Percentiles rank a stretch among this genome's conserved stretches.
Conservation (phyloP, 768 basidiomycete species). For the Calocera cornea region DNA sequence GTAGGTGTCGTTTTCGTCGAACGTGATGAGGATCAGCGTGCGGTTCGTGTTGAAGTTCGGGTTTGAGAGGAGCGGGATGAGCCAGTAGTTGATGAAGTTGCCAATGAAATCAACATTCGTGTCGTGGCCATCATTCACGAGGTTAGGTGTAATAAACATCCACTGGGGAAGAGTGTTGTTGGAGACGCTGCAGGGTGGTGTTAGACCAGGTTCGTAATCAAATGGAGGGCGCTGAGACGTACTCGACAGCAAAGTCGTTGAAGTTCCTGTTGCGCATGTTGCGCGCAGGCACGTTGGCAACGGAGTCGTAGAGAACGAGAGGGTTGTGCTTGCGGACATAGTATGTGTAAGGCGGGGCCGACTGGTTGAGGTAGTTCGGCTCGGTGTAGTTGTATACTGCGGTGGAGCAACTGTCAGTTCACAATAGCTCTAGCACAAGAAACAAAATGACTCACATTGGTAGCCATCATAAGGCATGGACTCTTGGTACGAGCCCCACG, state of each 20-base stretch:
- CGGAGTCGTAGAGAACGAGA: constrained; percentile 37
- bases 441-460: constrained; percentile 17
- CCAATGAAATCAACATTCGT: constrained; percentile 37
- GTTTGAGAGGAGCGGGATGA: constrained; percentile 39
- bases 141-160: constrained; percentile 50
- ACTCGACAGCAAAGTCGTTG: constrained; percentile 45
- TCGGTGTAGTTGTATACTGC: constrained; percentile 3
- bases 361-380: constrained; percentile 23
- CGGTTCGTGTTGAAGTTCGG: constrained; percentile 38
- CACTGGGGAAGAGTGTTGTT: constrained; percentile 42
- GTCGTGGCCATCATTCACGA: constrained; percentile 49
- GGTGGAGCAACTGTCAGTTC: not conserved
- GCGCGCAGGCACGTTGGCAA: constrained; percentile 33
- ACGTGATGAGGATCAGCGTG: constrained; percentile 42
- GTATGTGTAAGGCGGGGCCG: constrained; percentile 31
- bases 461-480: constrained; percentile 41
- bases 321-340: constrained; percentile 49
- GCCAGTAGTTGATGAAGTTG: constrained; percentile 37
- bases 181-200: constrained; percentile 21
- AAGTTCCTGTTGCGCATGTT: constrained; percentile 40
- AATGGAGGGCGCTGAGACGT: not conserved
- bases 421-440: constrained; percentile 17
- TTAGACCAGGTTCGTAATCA: not conserved
- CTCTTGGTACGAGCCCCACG: constrained; percentile 52
- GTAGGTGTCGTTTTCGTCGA: constrained; percentile 39